Conservation (phyloP, 768 basidiomycete genomes). For the Lactifluus hygrophoroides region DNA sequence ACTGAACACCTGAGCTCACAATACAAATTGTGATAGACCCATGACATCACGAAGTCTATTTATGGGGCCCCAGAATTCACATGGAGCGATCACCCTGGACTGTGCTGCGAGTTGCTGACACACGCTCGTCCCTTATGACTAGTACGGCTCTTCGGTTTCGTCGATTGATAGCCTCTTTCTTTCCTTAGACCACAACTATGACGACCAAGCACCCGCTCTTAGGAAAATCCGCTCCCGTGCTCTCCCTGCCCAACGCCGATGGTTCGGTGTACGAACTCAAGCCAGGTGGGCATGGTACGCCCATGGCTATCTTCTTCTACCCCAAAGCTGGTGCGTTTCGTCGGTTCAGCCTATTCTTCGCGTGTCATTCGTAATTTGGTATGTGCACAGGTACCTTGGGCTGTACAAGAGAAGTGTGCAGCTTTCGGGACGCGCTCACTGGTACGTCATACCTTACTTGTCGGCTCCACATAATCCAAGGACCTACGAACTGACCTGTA, state of each 20-base stretch:
- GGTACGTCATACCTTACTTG: constrained; percentile 32
- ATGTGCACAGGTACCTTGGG: constrained; percentile 49
- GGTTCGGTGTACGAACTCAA: constrained; percentile 53
- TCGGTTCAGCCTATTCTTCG: constrained; percentile 1
- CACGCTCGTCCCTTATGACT: too few species aligned
- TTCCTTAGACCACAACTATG: constrained; percentile 3
- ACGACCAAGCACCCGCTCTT: constrained; percentile 37
- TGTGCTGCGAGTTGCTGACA: too few species aligned
- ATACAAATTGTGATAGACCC: too few species aligned
- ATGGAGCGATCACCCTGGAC: too few species aligned
- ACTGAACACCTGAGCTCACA: too few species aligned
- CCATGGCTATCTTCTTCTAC: constrained; percentile 73
- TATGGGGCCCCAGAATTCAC: too few species aligned
- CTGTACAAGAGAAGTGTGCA: constrained; percentile 76
- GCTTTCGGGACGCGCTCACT: constrained; percentile 70
- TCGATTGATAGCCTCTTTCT: not conserved
- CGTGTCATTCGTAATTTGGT: not conserved
- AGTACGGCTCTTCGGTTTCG: too few species aligned
- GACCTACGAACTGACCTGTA: not conserved
- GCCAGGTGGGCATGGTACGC: constrained; percentile 47
- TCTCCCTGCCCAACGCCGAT: constrained; percentile 57
- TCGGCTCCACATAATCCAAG: not conserved
- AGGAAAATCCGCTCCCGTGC: constrained; percentile 54
- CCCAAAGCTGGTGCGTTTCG: constrained; percentile 51
- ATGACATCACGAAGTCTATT: too few species aligned